Evolutionary conservation across 2,329 filamentous ascomycete genomes (phyloP), one percentile per base, ranked within the genome.

Genomic region (Botrytis galanthina): DNA sequence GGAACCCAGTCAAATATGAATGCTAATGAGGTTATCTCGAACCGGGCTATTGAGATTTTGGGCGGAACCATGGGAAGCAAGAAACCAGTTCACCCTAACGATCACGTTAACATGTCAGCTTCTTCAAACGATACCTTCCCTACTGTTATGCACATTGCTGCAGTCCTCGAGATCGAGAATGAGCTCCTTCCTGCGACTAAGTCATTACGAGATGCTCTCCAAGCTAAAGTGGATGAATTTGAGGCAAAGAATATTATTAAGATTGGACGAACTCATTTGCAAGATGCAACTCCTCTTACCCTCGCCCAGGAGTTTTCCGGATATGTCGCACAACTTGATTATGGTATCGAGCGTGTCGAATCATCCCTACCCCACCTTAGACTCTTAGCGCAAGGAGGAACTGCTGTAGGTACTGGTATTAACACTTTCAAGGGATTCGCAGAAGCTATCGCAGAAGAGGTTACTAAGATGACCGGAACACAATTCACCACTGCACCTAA

Each of bases 1-100:
- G 96, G 96, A 82, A 98, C 96, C 44, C 96, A 98, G 87, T 98
- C 95, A 84, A 98, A 81, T 90, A 98, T 98, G 96, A 99, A 99
- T 86, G 95, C 95, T 83, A 99, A 99, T 87, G 96, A 99, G 84
- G 96, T 99, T 84, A 98, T 99, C 84, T 98, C 95, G 77, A 99
- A 98, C 89, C 93, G 96, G 78, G 96, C 96, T 77, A 98, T 98
- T 84, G 95, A 98, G 87, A 97, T 98, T 77, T 89, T 98, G 71
- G 96, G 96, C 79, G 96, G 96, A 80, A 88, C 88, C 78, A 97
- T 94, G 93, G 96, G 96, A 79, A 91, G 87, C 89, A 98, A 98
- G 91, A 97, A 97, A 87, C 96, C 96, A 42, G 96, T 99, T 77
- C 96, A 99, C 86, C 96, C 96, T 81, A 99, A 98, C 85, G 96